A percentile compares a stretch with the other conserved stretches of the same genome.
Conservation (phyloP, 1,284 basidiomycete species). For the Tilletiopsis washingtonensis region DNA sequence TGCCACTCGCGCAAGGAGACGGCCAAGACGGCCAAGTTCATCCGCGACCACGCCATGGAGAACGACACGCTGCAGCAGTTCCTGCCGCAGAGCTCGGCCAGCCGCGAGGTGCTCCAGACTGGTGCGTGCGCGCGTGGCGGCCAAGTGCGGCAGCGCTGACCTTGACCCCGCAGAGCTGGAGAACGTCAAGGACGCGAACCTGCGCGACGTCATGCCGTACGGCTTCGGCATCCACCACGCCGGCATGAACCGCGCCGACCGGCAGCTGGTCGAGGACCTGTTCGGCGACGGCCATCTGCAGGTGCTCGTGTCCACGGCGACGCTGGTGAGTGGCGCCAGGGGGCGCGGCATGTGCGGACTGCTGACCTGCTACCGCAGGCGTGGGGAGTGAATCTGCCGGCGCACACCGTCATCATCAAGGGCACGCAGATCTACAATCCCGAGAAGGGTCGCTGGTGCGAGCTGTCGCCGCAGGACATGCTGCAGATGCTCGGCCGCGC, state of each 20-base stretch:
- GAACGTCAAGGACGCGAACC: slow-evolving; percentile 72
- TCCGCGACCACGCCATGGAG: slow-evolving; percentile 90
- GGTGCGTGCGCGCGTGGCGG: slow-evolving; percentile 21
- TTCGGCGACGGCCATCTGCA: slow-evolving; percentile 89
- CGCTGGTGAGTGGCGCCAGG: slow-evolving; percentile 53
- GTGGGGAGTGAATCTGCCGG: slow-evolving; percentile 98
- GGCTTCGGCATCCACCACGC: slow-evolving; percentile 98
- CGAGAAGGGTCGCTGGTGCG: slow-evolving; percentile 94
- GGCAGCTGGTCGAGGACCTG: slow-evolving; percentile 85
- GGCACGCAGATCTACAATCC: slow-evolving; percentile 99
- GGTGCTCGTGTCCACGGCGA: slow-evolving; percentile 93
- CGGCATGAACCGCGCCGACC: slow-evolving; percentile 93
- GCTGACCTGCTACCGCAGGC: slow-evolving; percentile 50
- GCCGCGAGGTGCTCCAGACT: slow-evolving; percentile 31
- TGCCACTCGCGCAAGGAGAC: slow-evolving; percentile 98
- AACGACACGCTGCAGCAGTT: slow-evolving; percentile 93
- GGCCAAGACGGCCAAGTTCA: slow-evolving; percentile 89
- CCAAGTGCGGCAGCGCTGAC: slow-evolving; percentile 52
- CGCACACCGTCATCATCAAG: slow-evolving; percentile 98
- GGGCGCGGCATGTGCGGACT: neutral
- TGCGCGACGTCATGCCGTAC: slow-evolving; percentile 86
- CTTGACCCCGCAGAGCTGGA: slow-evolving; percentile 78
- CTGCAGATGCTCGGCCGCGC: slow-evolving; percentile 98
- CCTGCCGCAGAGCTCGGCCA: slow-evolving; percentile 52
- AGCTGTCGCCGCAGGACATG: slow-evolving; percentile 91